Evolutionary conservation across 1,284 basidiomycete genomes (phyloP).

Genomic region (Irpex lacteus): DNA sequence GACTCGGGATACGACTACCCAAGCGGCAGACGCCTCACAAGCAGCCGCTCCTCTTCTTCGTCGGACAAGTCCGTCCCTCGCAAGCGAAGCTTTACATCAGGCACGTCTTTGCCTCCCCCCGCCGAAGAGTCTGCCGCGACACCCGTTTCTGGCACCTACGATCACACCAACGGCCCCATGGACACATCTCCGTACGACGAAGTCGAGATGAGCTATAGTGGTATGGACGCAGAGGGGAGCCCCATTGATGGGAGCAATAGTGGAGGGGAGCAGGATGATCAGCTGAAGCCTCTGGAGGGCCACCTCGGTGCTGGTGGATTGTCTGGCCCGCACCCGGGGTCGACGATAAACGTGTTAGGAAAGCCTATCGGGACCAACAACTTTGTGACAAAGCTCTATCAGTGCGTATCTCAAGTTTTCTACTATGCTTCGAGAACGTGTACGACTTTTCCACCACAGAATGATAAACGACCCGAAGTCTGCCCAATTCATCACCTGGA

Average conservation of each 20-base stretch:
- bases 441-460: constrained; percentile 32
- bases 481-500: constrained; percentile 75
- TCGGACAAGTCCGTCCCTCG: constrained; percentile 50
- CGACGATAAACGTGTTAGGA: constrained; percentile 50
- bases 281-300: constrained; percentile 28
- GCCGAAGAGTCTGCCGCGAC: constrained; percentile 29
- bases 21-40: constrained; percentile 27
- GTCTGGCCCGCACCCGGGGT: constrained; percentile 16
- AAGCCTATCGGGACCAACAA: constrained; percentile 76
- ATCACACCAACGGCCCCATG: constrained; percentile 24
- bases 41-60: constrained; percentile 37
- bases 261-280: constrained; percentile 43
- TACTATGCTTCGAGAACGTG: not conserved
- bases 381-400: constrained; percentile 81
- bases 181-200: constrained; percentile 43
- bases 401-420: constrained; percentile 43
- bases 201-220: constrained; percentile 42
- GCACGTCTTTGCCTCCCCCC: constrained; percentile 37
- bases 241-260: constrained; percentile 55
- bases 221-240: constrained; percentile 40
- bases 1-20: constrained; percentile 29
- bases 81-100: constrained; percentile 59
- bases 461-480: constrained; percentile 83
- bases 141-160: constrained; percentile 22
- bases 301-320: constrained; percentile 12